phyloP scores from a whole-genome alignment of 2,329 filamentous ascomycete genomes.

The Cytospora leucostoma region DNA sequence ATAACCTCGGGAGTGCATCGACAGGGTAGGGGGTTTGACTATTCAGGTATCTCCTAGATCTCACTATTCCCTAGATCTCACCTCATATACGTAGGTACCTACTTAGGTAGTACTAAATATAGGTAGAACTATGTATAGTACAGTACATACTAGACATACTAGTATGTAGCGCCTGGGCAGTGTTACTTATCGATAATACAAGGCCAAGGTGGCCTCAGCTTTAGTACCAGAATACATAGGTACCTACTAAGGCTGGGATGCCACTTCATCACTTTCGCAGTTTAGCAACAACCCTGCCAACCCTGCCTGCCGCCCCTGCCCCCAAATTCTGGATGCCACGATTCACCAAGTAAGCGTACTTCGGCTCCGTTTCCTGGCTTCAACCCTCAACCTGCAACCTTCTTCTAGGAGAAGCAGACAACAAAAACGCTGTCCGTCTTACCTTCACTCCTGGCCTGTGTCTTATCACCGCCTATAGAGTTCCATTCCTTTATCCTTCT shows the following conservation, averaged over 20 bases:
- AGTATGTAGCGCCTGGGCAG: too few species aligned
- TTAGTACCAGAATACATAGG: too few species aligned
- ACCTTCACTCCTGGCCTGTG: neutral
- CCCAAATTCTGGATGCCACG: conserved; percentile 3
- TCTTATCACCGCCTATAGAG: conserved; percentile 1
- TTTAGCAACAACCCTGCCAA: too few species aligned
- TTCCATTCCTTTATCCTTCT: conserved; percentile 28
- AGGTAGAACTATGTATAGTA: too few species aligned
- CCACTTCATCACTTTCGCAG: neutral
- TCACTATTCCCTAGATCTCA: too few species aligned
- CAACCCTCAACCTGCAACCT: neutral
- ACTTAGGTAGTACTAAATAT: too few species aligned
- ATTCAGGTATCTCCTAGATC: too few species aligned
- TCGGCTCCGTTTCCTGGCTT: neutral
- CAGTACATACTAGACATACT: too few species aligned
- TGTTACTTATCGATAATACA: neutral
- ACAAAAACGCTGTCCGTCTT: neutral
- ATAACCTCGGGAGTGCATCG: too few species aligned
- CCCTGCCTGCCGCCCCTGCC: neutral
- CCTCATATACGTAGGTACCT: too few species aligned
- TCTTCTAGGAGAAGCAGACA: neutral
- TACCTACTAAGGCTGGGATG: neutral
- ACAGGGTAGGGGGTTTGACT: too few species aligned
- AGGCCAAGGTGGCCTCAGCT: neutral
- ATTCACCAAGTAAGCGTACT: neutral